Conservation (phyloP, 31 red algal species). For the Porphyra umbilicalis region DNA sequence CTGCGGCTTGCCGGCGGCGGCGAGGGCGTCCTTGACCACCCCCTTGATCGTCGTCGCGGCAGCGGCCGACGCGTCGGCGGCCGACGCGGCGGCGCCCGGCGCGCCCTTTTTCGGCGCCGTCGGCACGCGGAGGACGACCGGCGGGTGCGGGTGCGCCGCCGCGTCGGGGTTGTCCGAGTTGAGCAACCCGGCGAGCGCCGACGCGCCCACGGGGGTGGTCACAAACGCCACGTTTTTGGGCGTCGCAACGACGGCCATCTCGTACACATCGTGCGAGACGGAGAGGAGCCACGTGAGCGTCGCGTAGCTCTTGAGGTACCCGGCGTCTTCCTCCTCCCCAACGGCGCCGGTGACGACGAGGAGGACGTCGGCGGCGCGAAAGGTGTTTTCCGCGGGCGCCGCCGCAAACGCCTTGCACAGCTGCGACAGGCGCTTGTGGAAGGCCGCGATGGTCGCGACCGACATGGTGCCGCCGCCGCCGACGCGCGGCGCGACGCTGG, state of each 20-base stretch:
- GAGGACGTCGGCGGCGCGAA: conserved; percentile 22
- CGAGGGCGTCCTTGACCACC: conserved; percentile 6
- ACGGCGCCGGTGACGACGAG: conserved; percentile 39
- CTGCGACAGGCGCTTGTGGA: background rate
- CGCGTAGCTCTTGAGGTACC: conserved; percentile 79
- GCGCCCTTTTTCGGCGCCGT: background rate
- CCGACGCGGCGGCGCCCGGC: background rate
- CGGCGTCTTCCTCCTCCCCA: conserved; percentile 48
- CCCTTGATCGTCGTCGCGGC: conserved; percentile 23
- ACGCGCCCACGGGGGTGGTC: conserved; percentile 14
- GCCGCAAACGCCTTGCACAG: background rate
- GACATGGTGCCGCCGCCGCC: background rate
- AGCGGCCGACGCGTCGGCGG: conserved; percentile 5
- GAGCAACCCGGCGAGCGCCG: conserved; percentile 5
- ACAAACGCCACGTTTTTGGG: conserved; percentile 14
- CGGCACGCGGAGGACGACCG: background rate
- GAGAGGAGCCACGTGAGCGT: conserved; percentile 69
- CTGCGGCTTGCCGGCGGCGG: conserved; percentile 1
- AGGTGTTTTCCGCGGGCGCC: background rate
- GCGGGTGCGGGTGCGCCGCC: background rate
- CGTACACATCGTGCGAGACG: conserved; percentile 42
- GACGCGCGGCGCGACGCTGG: too few species aligned
- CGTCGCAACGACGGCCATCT: conserved; percentile 22
- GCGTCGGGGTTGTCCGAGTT: background rate
- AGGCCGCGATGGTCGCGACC: background rate